Evolutionary conservation across 1,284 basidiomycete species (phyloP), one percentile per base, ranked within the genome.

Genomic region (Ceratobasidium sp.): DNA sequence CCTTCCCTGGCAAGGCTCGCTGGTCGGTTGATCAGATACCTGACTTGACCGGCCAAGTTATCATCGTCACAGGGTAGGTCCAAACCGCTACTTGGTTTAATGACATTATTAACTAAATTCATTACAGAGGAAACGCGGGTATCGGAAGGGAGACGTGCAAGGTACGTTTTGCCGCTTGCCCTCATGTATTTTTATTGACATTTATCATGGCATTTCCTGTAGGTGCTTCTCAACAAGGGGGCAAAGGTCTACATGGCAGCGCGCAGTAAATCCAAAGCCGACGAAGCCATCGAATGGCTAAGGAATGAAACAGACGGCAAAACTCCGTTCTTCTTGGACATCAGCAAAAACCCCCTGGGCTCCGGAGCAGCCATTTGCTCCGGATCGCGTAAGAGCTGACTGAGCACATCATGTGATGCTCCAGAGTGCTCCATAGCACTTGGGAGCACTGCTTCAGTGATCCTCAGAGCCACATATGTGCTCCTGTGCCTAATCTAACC

Each of bases 171-270:
- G 33, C n/a, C n/a, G n/a, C n/a, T n/a, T n/a, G n/a, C n/a, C n/a
- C n/a, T n/a, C n/a, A n/a, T n/a, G n/a, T n/a, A 19, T 14, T 3
- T 14, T 2, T 17, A 1, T 33, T 19, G 2, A 8, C 1, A 44
- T 48, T 29, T 2, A 33, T 2, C 1, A 31, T 11, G 15, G 1
- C 24, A 17, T 14, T 1, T 27, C 24, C 11, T 48, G 45, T 27
- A 86, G 85, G 85, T 83, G 8, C 83, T 90, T 17, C 84, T 92
- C 54, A 76, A 80, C 7, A 86, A 86, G 71, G 87, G 89, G 45
- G 90, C 90, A 6, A 90, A 85, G 75, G 91, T 93, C 0, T 92
- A 91, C 79, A 83, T 92, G 77, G 89, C 88, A 1, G 85, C 85
- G 24, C 84, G 91, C 22, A 86, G 82, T 77, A 78, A 82, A 72